Base-by-base conservation (phyloP, 495 filamentous ascomycete genomes). In the Annulohypoxylon maeteangense region DNA sequence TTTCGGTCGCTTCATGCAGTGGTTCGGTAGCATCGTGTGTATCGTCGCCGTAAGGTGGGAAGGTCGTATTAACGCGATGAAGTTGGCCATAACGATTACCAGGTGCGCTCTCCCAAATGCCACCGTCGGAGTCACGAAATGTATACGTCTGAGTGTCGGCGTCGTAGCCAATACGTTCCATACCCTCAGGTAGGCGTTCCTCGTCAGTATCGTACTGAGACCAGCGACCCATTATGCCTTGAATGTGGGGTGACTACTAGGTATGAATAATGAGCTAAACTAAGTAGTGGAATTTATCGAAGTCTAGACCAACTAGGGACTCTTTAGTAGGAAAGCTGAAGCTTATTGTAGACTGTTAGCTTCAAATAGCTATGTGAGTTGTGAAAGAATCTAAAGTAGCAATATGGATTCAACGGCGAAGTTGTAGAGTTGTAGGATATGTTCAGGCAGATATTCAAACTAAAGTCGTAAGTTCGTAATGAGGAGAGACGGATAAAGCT, bases 141-240 rank as follows among this genome's bases (percentile, higher is more conserved):
- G 80, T 83, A 77, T 87, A 87, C 20, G 71, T 75, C 61, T 86
- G 79, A 3, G 76, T 80, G 67, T 86, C 84, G 72, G 84, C 84
- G 70, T 87, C 85, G 76, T 87, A 87, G 70, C 81, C 84, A 27
- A 85, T 75, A 61, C 84, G 81, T 16, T 75, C 61, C 82, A 87
- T 85, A 74, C 84, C 84, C 40, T 82, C 79, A 36, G 85, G 85
- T 22, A 87, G 78, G 48, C 85, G 85, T 50, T 84, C 77, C 18
- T 82, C 82, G 68, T 87, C 85, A 54, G 80, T 76, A 54, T 81
- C 79, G 74, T 80, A 79, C 56, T 82, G 71, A 16, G 81, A 76
- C 78, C 80, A 83, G 69, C 80, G 80, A 48, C 76, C 61, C 81
- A 84, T 83, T 20, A 34, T 74, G 51, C 11, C 14, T 56, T 45